Evolutionary conservation across 2,329 filamentous ascomycete species (phyloP).

Genomic region (Botrytis cinerea): DNA sequence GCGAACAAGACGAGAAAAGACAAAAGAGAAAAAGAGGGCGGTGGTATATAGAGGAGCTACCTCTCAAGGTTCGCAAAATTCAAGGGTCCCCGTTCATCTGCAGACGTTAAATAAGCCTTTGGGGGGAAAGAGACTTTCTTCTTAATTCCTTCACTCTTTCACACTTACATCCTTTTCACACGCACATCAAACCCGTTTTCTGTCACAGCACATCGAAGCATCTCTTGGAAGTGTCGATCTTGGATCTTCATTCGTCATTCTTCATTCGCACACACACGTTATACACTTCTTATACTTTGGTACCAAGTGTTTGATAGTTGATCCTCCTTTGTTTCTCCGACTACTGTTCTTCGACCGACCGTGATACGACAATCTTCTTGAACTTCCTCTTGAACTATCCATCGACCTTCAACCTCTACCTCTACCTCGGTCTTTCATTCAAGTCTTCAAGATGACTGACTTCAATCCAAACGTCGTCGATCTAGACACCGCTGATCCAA

Average conservation of each 20-base stretch:
- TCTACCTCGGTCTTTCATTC: too few species aligned
- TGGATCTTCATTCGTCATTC: neutral
- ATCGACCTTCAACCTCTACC: neutral
- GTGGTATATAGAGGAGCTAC: neutral
- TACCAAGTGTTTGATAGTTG: neutral
- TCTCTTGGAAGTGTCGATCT: neutral
- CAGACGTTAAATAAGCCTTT: neutral
- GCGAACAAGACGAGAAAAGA: neutral
- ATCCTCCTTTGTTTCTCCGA: neutral
- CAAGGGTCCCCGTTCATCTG: neutral
- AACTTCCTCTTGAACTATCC: neutral
- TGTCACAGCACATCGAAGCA: neutral
- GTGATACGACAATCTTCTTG: too few species aligned
- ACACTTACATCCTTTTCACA: neutral
- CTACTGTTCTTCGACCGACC: too few species aligned
- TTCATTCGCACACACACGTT: neutral
- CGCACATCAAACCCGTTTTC: neutral
- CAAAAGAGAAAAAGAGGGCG: neutral
- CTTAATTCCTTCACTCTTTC: neutral
- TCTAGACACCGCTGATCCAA: constrained; percentile 46
- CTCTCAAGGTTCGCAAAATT: neutral
- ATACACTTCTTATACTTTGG: neutral
- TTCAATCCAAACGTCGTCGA: constrained; percentile 44
- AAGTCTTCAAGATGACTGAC: constrained; percentile 12
- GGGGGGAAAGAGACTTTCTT: neutral